A percentile compares a stretch with the other conserved stretches of the same genome.
Evolutionary conservation across 345 rosid genomes (phyloP).

Genomic region (Euphorbia peplus): DNA sequence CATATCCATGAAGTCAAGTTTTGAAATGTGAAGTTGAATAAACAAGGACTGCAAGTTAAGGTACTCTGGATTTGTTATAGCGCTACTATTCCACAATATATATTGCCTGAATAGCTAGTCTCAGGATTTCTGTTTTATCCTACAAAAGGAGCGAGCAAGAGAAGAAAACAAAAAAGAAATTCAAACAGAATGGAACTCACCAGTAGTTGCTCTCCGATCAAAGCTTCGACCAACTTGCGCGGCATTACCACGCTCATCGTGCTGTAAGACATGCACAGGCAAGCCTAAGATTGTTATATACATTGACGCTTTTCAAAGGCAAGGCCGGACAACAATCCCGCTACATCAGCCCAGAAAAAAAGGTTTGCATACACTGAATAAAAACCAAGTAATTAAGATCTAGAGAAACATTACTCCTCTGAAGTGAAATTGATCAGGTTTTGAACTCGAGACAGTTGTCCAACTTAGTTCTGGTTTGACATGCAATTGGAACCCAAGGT

Average conservation of each 20-base stretch:
- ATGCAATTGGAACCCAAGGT: neutral
- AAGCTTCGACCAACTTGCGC: slow-evolving; percentile 64
- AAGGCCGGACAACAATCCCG: slow-evolving; percentile 47
- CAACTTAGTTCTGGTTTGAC: slow-evolving; percentile 5
- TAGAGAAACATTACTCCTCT: slow-evolving; percentile 14
- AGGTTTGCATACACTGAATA: slow-evolving; percentile 44
- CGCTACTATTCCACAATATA: too few species aligned
- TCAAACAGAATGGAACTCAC: slow-evolving; percentile 36
- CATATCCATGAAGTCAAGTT: too few species aligned
- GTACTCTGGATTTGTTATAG: too few species aligned
- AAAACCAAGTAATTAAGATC: slow-evolving; percentile 35
- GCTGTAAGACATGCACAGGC: slow-evolving; percentile 91
- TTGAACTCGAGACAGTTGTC: neutral
- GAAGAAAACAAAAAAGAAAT: neutral
- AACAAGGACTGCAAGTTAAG: too few species aligned
- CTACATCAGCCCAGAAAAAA: slow-evolving; percentile 50
- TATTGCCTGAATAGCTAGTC: too few species aligned
- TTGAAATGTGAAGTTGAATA: too few species aligned
- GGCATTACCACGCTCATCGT: slow-evolving; percentile 64
- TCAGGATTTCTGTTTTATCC: too few species aligned
- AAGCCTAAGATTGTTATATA: slow-evolving; percentile 74
- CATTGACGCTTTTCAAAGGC: slow-evolving; percentile 46
- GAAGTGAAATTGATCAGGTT: slow-evolving; percentile 17
- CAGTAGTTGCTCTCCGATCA: slow-evolving; percentile 45
- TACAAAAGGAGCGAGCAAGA: neutral